A percentile compares a stretch with the other conserved stretches of the same genome.
Conservation (phyloP, 305 asterid species). For the Fraxinus albicans region DNA sequence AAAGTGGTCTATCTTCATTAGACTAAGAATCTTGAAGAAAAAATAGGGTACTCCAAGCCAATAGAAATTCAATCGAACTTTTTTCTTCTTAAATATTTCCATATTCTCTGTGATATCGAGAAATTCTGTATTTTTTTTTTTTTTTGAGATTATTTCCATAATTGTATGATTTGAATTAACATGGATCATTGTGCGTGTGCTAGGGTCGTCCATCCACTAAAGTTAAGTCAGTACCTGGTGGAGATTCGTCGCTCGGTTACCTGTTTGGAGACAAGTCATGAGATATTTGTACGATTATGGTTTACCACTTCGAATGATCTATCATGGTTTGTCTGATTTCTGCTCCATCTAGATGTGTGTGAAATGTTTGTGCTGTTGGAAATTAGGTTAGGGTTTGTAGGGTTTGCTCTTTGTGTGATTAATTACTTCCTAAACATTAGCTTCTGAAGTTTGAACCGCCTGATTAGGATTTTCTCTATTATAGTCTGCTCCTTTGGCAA, state of each 20-base stretch:
- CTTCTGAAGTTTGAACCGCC: background rate
- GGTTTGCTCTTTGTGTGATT: slow-evolving; percentile 17
- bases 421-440: background rate
- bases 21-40: background rate
- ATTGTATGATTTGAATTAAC: background rate
- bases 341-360: background rate
- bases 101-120: background rate
- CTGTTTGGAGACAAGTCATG: slow-evolving; percentile 46
- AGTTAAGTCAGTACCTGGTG: slow-evolving; percentile 54
- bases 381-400: slow-evolving; percentile 26
- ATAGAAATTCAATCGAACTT: no score
- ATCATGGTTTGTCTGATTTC: background rate
- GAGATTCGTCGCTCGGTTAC: slow-evolving; percentile 58
- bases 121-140: background rate
- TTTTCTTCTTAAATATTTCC: background rate
- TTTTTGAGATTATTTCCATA: background rate
- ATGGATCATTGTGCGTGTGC: background rate
- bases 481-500: background rate
- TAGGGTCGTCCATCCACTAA: slow-evolving; percentile 54
- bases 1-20: background rate
- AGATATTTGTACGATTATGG: background rate
- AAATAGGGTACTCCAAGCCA: background rate
- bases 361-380: slow-evolving; percentile 16
- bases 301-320: background rate
- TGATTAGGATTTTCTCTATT: background rate